Base-by-base conservation (phyloP, 1,284 basidiomycete genomes). In the Cutaneotrichosporon dermatis region DNA sequence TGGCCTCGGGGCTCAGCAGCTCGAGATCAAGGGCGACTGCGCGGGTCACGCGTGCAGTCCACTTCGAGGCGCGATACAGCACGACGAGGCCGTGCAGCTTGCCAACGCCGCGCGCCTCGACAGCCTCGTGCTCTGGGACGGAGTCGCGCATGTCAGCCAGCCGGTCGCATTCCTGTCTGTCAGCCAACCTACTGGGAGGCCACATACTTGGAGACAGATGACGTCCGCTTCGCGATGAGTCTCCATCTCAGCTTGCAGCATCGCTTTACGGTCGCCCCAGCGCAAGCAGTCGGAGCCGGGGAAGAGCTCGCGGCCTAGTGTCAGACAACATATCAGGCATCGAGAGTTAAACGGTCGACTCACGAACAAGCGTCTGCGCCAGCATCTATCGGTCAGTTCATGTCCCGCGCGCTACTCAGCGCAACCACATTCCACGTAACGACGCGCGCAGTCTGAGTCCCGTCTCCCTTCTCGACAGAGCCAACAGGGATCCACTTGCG, bases 61-160 rank as follows among this genome's bases (percentile, higher is more conserved):
- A 90, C n/a, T 76, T 66, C 37, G 79, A 71, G 15, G 78, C 77
- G 57, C 84, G 84, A 76, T 85, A 91, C 2, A 88, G 85, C 62
- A 94, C 84, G 55, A 92, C 83, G 71, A 89, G 88, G 3, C 92
- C 92, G 67, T 95, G 92, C 51, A 83, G 83, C 77, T 94, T 94
- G 11, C 79, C 79, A 35, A 81, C 83, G 6, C 89, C 90, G 39
- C 83, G 80, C 3, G 84, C 85, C 72, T 85, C 86, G 51, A 85
- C 80, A 68, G 84, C 76, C 8, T 77, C 74, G 71, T 76, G 71
- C 36, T 68, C 73, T 1, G 72, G 74, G 4, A 75, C 85, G 83
- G 81, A 86, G 73, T 40, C 83, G 16, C 88, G 80, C 71, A 88
- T 77, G 4, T 83, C 83, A 13, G 86, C 85, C 53, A 91, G 86